Evolutionary conservation across 176 grass and related monocot species (phyloP), one percentile per base, ranked within the genome.

Genomic region (Phoenix roebelenii): DNA sequence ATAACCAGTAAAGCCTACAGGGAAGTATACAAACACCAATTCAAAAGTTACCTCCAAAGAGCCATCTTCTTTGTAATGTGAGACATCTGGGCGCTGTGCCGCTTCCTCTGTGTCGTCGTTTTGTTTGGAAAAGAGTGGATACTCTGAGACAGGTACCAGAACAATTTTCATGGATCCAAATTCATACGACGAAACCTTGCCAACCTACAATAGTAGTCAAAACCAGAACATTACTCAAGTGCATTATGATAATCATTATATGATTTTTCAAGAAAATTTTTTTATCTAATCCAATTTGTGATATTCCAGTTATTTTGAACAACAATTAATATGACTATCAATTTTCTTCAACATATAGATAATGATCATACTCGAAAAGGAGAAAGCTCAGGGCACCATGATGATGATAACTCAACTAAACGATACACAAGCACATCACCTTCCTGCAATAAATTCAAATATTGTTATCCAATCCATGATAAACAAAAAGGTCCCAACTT

Each of bases 311-410:
- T 44, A 12, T 9, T 9, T 44, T 12, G 18, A 35, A 22, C 7
- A 22, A 48, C 18, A 51, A 39, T 35, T 39, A 39, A 64, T 14
- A 62, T 5, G 14, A 19, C 49, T 78, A 44, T 14, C 35, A 44
- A 44, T 44, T 44, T 44, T 44, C 2, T 44, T 44, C 35, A 44
- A 10, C 9, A 44, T 44, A 44, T 44, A 10, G 32, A 44, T 2
- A 0, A 44, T 12, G 12, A 1, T 19, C 80, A 82, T 88, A 97
- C 92, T 61, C 84, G 68, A 51, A 80, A 82, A 23, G 84, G 51
- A 78, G 92, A 97, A 49, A 97, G 69, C 61, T 97, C 93, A 5
- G 93, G 93, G 68, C 93, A 91, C 83, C 81, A 97, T 15, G 76
- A 76, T 25, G 81, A 75, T 66, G 93, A 91, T 58, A 97, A 76